Evolutionary conservation across 2,329 filamentous ascomycete genomes (phyloP).

Genomic region (Clarireedia paspali): DNA sequence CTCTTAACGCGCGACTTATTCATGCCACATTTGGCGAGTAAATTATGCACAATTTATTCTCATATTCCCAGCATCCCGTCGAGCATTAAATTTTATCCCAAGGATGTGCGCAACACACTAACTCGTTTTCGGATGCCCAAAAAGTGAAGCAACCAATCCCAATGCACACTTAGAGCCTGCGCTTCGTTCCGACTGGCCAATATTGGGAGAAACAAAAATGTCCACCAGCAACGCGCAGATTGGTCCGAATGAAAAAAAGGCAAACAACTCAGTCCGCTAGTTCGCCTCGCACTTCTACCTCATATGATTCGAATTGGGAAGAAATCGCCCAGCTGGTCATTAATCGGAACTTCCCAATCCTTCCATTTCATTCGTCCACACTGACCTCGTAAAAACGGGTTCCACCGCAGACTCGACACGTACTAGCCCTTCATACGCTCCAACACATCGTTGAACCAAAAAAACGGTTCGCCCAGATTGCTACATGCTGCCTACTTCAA

Average conservation of each 20-base stretch:
- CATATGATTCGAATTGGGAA: neutral
- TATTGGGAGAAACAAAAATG: neutral
- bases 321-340: neutral
- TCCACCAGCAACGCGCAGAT: neutral
- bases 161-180: neutral
- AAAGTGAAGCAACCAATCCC: constrained; percentile 24
- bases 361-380: constrained; percentile 4
- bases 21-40: neutral
- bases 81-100: neutral
- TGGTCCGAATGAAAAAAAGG: neutral
- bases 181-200: constrained; percentile 15
- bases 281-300: constrained; percentile 11
- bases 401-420: constrained; percentile 10
- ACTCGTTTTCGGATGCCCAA: neutral
- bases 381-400: constrained; percentile 8
- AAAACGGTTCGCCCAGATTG: constrained; percentile 11
- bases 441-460: constrained; percentile 3
- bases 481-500: constrained; percentile 7
- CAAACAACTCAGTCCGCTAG: constrained; percentile 6
- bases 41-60: neutral
- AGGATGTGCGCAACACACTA: neutral
- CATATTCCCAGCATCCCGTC: neutral
- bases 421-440: constrained; percentile 2
- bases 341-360: neutral
- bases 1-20: too few relatives aligned